Conservation (phyloP, 805 yeast species). For the Metschnikowia arizonensis region DNA sequence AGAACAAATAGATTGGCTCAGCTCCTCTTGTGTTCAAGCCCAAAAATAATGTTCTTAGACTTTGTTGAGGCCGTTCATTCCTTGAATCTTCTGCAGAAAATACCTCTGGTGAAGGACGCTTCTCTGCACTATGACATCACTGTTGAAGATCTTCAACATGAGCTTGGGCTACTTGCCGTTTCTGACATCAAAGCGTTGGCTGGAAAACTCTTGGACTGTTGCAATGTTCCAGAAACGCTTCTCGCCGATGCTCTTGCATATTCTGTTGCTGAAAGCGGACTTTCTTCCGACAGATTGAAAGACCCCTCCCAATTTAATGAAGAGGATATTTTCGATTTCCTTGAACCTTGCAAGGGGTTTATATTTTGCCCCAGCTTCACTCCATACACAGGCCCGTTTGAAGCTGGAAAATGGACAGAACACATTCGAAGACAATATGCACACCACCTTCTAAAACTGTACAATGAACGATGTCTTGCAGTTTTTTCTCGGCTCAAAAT, state of each 20-base stretch:
- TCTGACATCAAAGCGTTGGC: background rate
- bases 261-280: background rate
- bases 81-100: background rate
- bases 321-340: slow-evolving; percentile 14
- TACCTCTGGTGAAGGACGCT: background rate
- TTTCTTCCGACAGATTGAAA: slow-evolving; percentile 1
- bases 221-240: background rate
- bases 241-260: background rate
- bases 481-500: slow-evolving; percentile 14
- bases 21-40: background rate
- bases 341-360: background rate
- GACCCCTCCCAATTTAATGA: slow-evolving; percentile 9
- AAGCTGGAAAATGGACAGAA: background rate
- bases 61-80: background rate
- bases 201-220: background rate
- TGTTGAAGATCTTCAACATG: slow-evolving; percentile 4
- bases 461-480: background rate
- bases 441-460: background rate
- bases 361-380: slow-evolving; percentile 2
- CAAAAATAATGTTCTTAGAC: background rate
- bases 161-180: background rate
- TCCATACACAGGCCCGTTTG: background rate
- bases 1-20: slow-evolving; percentile 8
- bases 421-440: slow-evolving; percentile 1
- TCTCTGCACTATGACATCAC: slow-evolving; percentile 2